phyloP scores from a whole-genome alignment of 768 basidiomycete genomes.

The Tubosaeta sp. region DNA sequence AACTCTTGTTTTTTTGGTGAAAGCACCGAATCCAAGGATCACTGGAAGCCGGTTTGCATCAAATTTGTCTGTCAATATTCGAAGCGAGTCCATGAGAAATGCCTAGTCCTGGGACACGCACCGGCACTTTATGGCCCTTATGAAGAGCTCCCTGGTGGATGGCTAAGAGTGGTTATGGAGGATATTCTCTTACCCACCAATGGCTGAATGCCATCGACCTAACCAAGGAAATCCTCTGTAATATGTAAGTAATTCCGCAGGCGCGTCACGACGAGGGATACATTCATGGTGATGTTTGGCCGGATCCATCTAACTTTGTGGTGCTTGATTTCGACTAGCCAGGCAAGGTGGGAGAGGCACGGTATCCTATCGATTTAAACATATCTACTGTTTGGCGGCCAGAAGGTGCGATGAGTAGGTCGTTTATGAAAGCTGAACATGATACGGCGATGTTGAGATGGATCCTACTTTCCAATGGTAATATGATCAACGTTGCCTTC shows the following conservation, averaged over 20 bases:
- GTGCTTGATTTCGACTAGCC: constrained; percentile 25
- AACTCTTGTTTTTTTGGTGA: no score
- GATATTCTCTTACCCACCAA: neutral
- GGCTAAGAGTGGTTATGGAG: neutral
- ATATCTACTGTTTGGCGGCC: neutral
- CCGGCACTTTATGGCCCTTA: neutral
- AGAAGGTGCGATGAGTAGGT: neutral
- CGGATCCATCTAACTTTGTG: constrained; percentile 2
- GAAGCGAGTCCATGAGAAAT: no score
- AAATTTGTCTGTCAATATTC: no score
- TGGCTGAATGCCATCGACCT: neutral
- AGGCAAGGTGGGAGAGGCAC: neutral
- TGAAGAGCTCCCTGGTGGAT: neutral
- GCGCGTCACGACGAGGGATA: constrained; percentile 11
- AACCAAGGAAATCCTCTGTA: neutral
- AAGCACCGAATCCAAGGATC: no score
- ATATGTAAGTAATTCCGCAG: neutral
- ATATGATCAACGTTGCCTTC: no score
- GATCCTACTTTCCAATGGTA: no score
- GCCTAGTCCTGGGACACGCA: no score
- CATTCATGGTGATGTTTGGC: constrained; percentile 23
- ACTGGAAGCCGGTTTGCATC: no score
- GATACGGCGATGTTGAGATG: neutral
- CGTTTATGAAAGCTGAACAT: neutral
- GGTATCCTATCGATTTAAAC: neutral